Evolutionary conservation across 129 eudicot genomes (phyloP), one percentile per base, ranked within the genome.

Genomic region (Solidago caesia): DNA sequence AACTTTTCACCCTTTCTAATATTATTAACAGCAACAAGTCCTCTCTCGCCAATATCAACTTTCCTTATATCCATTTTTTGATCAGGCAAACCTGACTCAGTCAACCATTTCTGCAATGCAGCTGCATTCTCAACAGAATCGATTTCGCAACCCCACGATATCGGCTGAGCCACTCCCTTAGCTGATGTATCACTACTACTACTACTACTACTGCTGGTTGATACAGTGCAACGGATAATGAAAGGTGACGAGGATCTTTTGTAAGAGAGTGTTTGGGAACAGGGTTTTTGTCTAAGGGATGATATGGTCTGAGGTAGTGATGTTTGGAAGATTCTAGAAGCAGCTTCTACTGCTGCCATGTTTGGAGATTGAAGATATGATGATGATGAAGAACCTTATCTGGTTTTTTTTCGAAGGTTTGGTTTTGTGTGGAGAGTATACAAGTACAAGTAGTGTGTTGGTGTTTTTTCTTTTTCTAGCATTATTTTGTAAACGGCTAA

Each of bases 31-130:
- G 98, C 98, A 72, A 93, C 98, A 3, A 93, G 86, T 11, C 98
- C 98, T 65, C 98, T 86, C 79, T 93, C 98, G 14, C 98, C 98
- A 10, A 93, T 83, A 14, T 93, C 92, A 77, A 93, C 98, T 56
- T 82, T 88, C 80, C 80, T 61, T 15, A 93, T 84, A 41, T 66
- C 95, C 98, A 93, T 89, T 68, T 93, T 93, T 87, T 93, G 98
- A 1, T 75, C 75, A 64, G 98, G 98, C 72, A 93, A 78, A 6
- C 96, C 98, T 21, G 85, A 81, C 12, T 74, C 82, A 69, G 86
- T 73, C 76, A 93, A 75, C 98, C 98, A 93, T 68, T 80, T 73
- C 92, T 88, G 87, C 90, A 93, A 60, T 15, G 83, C 84, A 46
- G 88, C 71, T 0, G 98, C 98, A 63, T 93, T 93, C 64, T 93